A percentile compares a stretch with the other conserved stretches of the same genome.
These are phyloP conservation scores for Populus hybrid DNA, from an alignment of 441 rosid genomes.

Conservation along the genomic window DNA sequence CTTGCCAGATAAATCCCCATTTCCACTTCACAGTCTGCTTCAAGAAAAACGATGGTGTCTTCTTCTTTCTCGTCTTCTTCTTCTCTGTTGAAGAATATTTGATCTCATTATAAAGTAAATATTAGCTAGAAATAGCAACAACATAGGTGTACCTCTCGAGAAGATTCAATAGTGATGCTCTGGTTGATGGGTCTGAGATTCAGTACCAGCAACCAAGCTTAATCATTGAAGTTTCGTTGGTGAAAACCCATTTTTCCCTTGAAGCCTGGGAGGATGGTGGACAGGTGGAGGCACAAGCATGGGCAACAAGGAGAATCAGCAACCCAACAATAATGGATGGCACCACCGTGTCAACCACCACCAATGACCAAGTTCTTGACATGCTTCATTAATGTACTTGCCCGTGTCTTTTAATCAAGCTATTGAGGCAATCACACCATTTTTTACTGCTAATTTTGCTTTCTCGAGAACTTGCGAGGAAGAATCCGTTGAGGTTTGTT, in stretches of 20 bases:
- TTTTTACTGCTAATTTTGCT: slow-evolving; percentile 90
- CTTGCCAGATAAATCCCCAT: no score
- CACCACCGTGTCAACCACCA: slow-evolving; percentile 33
- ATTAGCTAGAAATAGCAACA: background rate
- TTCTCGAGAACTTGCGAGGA: slow-evolving; percentile 78
- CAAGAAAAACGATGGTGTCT: no score
- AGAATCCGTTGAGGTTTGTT: slow-evolving; percentile 77
- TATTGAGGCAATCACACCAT: slow-evolving; percentile 92
- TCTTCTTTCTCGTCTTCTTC: background rate
- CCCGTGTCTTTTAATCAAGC: slow-evolving; percentile 95
- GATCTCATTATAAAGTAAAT: background rate
- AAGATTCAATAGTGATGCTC: slow-evolving; percentile 38
- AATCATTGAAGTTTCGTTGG: slow-evolving; percentile 22
- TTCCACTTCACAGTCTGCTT: no score
- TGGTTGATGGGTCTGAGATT: slow-evolving; percentile 36
- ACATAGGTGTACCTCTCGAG: slow-evolving; percentile 22
- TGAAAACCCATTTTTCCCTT: slow-evolving; percentile 11
- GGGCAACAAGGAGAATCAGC: slow-evolving; percentile 96
- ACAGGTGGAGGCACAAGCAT: slow-evolving; percentile 97
- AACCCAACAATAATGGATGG: slow-evolving; percentile 65
- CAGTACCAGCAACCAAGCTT: slow-evolving; percentile 24
- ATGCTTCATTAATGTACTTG: slow-evolving; percentile 84
- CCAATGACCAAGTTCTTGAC: slow-evolving; percentile 53
- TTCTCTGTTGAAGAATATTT: background rate
- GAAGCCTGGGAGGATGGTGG: slow-evolving; percentile 52